Evolutionary conservation across 2,329 filamentous ascomycete species (phyloP), one percentile per base, ranked within the genome.

Genomic region (Lasiodiplodia citricola): DNA sequence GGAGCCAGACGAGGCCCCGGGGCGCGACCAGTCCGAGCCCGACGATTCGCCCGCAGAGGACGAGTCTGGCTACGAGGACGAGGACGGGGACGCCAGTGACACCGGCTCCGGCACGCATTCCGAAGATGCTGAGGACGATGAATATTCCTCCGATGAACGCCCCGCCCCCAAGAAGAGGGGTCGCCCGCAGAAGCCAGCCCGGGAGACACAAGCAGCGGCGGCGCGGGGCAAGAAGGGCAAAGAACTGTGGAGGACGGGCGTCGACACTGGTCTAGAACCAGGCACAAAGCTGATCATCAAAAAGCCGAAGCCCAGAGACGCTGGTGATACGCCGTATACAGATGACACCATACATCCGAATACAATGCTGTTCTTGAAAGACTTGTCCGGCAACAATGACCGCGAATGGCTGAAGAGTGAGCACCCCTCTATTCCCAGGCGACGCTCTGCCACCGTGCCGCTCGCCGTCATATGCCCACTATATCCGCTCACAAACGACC

Each of bases 371-470:
- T 91, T 91, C 73, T 78, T 90, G 69, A 76, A 81, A 69, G 88
- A 90, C 68, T 76, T 91, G 69, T 84, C 84, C 54, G 78, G 82
- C 60, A 88, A 90, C 74, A 91, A 91, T 73, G 85, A 90, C 68
- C 82, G 88, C 41, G 58, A 87, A 75, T 90, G 88, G 88, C 74
- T 90, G 69, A 91, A 90, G 80, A 82, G 87, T 89, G 81, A 76
- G 81, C 73, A 25, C 44, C 37, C 65, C 35, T 54, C 47, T 35
- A 50, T 56, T 50, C 44, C 41, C 54, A n/a, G 28, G 18, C 14
- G 63, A 44, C n/a, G 41, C 28, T 41, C 31, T 47, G 54, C 38
- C 44, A 47, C 8, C n/a, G 44, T n/a, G 64, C 51, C 28, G 41
- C 54, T 41, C 21, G 31, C 52, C 52, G 65, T 51, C 58, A 56